Percentiles rank a stretch among this genome's conserved stretches.
These are phyloP conservation scores for Fusarium cicatricum DNA, from an alignment of 2,329 filamentous ascomycete genomes.

Conservation along the genomic window DNA sequence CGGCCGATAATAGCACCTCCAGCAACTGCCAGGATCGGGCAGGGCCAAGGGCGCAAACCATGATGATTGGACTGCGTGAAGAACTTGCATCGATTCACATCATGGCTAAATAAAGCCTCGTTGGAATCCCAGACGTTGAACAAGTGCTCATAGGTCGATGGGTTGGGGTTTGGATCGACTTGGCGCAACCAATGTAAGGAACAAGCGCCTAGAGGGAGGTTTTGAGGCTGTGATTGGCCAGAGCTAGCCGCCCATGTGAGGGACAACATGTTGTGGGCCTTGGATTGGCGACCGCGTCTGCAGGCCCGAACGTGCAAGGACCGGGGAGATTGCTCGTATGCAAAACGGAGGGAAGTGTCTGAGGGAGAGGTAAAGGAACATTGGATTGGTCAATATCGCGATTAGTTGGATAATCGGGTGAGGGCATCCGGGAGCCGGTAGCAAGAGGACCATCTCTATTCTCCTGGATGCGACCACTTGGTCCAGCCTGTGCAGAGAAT, in stretches of 20 bases:
- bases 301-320: slow-evolving; percentile 18
- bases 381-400: slow-evolving; percentile 26
- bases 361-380: slow-evolving; percentile 14
- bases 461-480: slow-evolving; percentile 15
- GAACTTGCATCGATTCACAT: slow-evolving; percentile 26
- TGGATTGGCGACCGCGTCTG: slow-evolving; percentile 40
- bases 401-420: slow-evolving; percentile 20
- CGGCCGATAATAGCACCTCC: slow-evolving; percentile 25
- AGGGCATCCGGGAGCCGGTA: slow-evolving; percentile 15
- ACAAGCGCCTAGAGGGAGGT: slow-evolving; percentile 50
- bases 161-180: slow-evolving; percentile 33
- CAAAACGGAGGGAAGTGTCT: slow-evolving; percentile 13
- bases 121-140: slow-evolving; percentile 19
- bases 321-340: slow-evolving; percentile 29
- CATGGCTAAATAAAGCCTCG: slow-evolving; percentile 43
- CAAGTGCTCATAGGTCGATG: slow-evolving; percentile 37
- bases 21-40: slow-evolving; percentile 23
- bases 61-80: slow-evolving; percentile 37
- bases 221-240: slow-evolving; percentile 42
- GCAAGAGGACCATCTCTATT: slow-evolving; percentile 10
- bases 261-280: slow-evolving; percentile 40
- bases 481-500: neutral
- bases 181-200: slow-evolving; percentile 44
- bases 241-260: slow-evolving; percentile 44
- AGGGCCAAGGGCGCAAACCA: slow-evolving; percentile 27